A percentile compares a stretch with the other conserved stretches of the same genome.
phyloP scores from a whole-genome alignment of 1,139 yeast species.

The Yamadazyma sp. region DNA sequence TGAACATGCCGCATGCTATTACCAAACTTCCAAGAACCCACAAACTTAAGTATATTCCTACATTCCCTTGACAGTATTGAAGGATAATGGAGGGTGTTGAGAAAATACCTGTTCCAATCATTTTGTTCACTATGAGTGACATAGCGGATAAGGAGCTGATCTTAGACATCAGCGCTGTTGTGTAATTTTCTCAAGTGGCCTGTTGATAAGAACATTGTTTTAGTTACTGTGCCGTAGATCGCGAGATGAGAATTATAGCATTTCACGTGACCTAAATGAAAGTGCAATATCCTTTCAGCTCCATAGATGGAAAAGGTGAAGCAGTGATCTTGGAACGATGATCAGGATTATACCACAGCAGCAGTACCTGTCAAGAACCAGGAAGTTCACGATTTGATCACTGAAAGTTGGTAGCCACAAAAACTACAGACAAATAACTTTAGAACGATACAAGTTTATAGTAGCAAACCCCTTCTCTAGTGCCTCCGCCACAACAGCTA shows the following conservation, averaged over 20 bases:
- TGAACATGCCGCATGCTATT: conserved; percentile 46
- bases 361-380: too few species aligned
- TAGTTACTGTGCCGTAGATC: too few species aligned
- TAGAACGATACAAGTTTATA: too few species aligned
- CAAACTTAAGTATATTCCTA: conserved; percentile 37
- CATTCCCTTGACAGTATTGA: conserved; percentile 43
- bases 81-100: conserved; percentile 50
- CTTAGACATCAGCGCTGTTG: conserved; percentile 4
- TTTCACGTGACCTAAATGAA: conserved; percentile 1
- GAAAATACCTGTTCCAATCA: conserved; percentile 54
- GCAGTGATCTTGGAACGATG: too few species aligned
- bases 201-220: too few species aligned
- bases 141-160: conserved; percentile 17
- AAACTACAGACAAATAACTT: too few species aligned
- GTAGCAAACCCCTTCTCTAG: too few species aligned
- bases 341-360: too few species aligned
- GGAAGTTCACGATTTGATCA: too few species aligned
- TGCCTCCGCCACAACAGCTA: too few species aligned
- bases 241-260: neutral
- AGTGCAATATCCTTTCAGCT: neutral
- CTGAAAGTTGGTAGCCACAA: too few species aligned
- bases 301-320: neutral
- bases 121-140: conserved; percentile 48
- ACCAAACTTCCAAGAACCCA: conserved; percentile 48
- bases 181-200: neutral